Conservation (phyloP, 306 rosid genomes). For the Begonia masoniana region DNA sequence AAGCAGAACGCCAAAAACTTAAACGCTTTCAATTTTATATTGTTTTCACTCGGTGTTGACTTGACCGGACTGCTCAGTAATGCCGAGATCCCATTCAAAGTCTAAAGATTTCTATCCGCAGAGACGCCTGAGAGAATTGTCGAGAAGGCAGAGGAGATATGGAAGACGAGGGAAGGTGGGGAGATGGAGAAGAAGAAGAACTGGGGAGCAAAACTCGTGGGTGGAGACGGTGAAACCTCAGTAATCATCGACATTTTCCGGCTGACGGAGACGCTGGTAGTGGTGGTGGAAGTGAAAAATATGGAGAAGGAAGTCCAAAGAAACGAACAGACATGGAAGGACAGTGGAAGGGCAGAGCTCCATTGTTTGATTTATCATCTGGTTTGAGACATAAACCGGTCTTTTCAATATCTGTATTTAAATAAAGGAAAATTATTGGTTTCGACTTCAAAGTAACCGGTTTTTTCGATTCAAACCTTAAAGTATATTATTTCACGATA, state of each 20-base stretch:
- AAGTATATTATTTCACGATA: no score
- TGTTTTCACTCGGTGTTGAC: slow-evolving; percentile 52
- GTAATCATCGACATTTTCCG: slow-evolving; percentile 26
- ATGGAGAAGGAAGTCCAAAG: slow-evolving; percentile 2
- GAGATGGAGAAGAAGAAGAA: slow-evolving; percentile 22
- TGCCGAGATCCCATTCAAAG: slow-evolving; percentile 7
- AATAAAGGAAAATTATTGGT: no score
- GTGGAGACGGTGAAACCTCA: slow-evolving; percentile 32
- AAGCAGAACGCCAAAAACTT: slow-evolving; percentile 15
- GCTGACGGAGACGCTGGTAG: slow-evolving; percentile 54
- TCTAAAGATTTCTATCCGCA: slow-evolving; percentile 39
- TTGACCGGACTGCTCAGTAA: slow-evolving; percentile 36
- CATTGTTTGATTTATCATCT: slow-evolving; percentile 16
- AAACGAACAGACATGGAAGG: slow-evolving; percentile 26
- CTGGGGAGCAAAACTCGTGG: slow-evolving; percentile 36
- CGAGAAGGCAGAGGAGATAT: slow-evolving; percentile 28
- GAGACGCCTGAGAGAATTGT: slow-evolving; percentile 30
- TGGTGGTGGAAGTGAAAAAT: slow-evolving; percentile 36
- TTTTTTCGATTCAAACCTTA: no score
- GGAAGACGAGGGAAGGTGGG: slow-evolving; percentile 10
- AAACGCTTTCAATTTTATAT: slow-evolving; percentile 72
- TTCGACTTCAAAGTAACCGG: no score
- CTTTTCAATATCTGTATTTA: no score
- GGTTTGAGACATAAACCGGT: no score
- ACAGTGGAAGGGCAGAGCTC: slow-evolving; percentile 34